Percentiles rank a stretch among this genome's conserved stretches.
phyloP scores from a whole-genome alignment of 352 stramenopile species.

The Thalassiosira allenii region DNA sequence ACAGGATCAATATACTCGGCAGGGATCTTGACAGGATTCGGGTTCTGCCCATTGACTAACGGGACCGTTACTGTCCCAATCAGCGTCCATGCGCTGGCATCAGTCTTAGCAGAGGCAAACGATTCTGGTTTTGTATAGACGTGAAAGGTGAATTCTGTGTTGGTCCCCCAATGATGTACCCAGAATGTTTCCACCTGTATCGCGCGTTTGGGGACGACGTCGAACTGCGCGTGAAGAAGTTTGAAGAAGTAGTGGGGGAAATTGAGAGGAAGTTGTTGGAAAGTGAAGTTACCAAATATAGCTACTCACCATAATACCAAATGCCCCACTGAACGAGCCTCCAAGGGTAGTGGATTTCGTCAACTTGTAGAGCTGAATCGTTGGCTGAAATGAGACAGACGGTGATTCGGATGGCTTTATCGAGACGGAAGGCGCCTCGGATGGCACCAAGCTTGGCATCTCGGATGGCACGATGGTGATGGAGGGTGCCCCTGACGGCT shows the following conservation, averaged over 20 bases:
- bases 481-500: neutral
- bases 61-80: slow-evolving; percentile 1
- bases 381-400: slow-evolving; percentile 24
- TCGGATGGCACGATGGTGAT: slow-evolving; percentile 7
- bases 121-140: slow-evolving; percentile 30
- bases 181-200: slow-evolving; percentile 35
- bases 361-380: neutral
- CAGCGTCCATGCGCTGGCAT: slow-evolving; percentile 16
- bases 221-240: too few species aligned
- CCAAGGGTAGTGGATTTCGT: too few species aligned
- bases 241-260: too few species aligned
- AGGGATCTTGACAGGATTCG: slow-evolving; percentile 22
- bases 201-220: slow-evolving; percentile 13
- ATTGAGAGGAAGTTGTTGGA: too few species aligned
- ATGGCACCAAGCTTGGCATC: slow-evolving; percentile 5
- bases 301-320: too few species aligned
- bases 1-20: slow-evolving; percentile 18
- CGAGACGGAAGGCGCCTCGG: slow-evolving; percentile 3
- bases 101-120: neutral
- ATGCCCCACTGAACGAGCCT: too few species aligned
- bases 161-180: slow-evolving; percentile 12
- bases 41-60: too few species aligned
- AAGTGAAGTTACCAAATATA: too few species aligned
- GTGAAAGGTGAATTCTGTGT: too few species aligned
- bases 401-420: neutral